Evolutionary conservation across 2,329 filamentous ascomycete species (phyloP), one percentile per base, ranked within the genome.

Genomic region (Exophiala bonariae): DNA sequence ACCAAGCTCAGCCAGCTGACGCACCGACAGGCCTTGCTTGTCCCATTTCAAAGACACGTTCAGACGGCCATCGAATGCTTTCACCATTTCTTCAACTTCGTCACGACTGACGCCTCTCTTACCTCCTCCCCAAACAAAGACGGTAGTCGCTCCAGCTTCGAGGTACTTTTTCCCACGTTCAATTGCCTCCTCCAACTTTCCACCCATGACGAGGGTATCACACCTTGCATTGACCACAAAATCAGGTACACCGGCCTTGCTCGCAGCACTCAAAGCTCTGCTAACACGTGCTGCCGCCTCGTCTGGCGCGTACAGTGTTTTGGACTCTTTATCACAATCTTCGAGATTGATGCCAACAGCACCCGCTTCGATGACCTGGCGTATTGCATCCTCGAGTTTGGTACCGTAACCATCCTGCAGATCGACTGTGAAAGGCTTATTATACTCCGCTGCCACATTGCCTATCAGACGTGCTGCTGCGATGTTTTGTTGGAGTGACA

Each of bases 291-390:
- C 60, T 0, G 72, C 70, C n/a, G 80, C 78, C 13, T 73, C 72
- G 0, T 73, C 70, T 17, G 44, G 39, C 0, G 62, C 62, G 62
- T 59, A 73, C 55, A 68, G 60, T 53, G 57, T 60, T 10, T 56
- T 67, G 40, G 57, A 65, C 32, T 54, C 60, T 40, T 59, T 70
- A 61, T 67, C 70, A 46, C 56, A 69, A 46, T 85, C 81, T 50
- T 84, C 81, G 2, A 85, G 69, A 56, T 85, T 85, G 38, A 74
- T 75, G 0, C 81, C 80, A 1, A 77, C 76, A 0, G 70, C 80
- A 0, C 80, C 81, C 0, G 74, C 49, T 3, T 67, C 60, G n/a
- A 83, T 71, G 1, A 76, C 66, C 2, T 59, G 59, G 4, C 62
- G 60, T 2, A 82, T 66, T 0, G 69, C 74, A 3, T 73, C 68